phyloP scores from a whole-genome alignment of 2,329 filamentous ascomycete species.

The Aureobasidium sp. region DNA sequence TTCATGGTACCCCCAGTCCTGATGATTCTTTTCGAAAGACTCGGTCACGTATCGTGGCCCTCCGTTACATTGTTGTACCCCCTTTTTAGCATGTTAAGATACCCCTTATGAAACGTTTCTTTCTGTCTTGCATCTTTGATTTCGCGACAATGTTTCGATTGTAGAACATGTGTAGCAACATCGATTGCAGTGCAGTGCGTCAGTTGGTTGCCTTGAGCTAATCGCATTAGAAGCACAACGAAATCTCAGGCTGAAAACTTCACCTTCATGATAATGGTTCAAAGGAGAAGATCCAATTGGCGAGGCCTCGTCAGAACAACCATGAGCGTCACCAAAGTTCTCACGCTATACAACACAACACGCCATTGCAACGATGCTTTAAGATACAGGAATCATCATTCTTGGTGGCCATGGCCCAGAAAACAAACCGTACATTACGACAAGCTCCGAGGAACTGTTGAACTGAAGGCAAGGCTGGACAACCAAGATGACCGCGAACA shows the following conservation, averaged over 20 bases:
- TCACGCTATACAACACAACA: not conserved
- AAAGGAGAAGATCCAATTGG: not conserved
- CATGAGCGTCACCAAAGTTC: not conserved
- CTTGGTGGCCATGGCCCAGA: no score
- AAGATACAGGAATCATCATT: not conserved
- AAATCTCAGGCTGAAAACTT: not conserved
- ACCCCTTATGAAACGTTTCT: not conserved
- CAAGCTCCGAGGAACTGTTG: not conserved
- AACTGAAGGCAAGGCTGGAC: not conserved
- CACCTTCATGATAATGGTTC: not conserved
- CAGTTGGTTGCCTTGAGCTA: not conserved
- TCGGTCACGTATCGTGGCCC: not conserved
- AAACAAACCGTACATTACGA: not conserved
- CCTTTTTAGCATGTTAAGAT: conserved; percentile 5
- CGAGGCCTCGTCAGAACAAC: not conserved
- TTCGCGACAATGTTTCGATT: not conserved
- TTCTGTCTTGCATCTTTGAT: not conserved
- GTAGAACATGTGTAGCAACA: not conserved
- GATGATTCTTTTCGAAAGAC: not conserved
- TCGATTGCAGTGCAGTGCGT: not conserved
- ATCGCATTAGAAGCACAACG: not conserved
- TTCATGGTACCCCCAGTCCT: not conserved
- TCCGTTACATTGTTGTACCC: not conserved
- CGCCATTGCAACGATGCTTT: not conserved
- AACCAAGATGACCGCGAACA: not conserved